Percentiles rank a stretch among this genome's conserved stretches.
Conservation (phyloP, 2,329 filamentous ascomycete genomes). For the Fusarium pseudocircinatum region DNA sequence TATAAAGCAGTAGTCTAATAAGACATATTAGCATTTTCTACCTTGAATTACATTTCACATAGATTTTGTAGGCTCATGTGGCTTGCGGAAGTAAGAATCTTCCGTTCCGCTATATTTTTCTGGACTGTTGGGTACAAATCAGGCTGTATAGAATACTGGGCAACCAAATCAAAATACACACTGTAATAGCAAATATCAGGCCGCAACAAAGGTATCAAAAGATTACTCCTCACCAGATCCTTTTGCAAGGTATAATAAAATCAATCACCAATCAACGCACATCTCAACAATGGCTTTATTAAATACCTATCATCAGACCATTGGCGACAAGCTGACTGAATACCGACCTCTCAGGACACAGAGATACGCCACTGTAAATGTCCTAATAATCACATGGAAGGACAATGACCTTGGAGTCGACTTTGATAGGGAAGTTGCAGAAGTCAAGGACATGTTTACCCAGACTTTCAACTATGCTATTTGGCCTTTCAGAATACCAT, state of each 20-base stretch:
- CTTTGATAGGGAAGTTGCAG: not conserved
- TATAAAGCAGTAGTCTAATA: too few relatives aligned
- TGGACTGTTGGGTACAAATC: not conserved
- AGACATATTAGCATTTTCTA: too few relatives aligned
- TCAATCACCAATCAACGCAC: not conserved
- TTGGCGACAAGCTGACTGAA: not conserved
- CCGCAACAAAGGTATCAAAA: not conserved
- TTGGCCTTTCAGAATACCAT: not conserved
- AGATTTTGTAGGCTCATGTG: not conserved
- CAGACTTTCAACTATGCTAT: not conserved
- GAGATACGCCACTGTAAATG: not conserved
- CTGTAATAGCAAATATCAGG: not conserved
- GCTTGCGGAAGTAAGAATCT: not conserved
- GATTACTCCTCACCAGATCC: not conserved
- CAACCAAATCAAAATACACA: not conserved
- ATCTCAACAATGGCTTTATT: not conserved
- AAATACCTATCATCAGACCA: not conserved
- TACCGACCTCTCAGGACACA: not conserved
- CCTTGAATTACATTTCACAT: too few relatives aligned
- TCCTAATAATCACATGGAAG: not conserved
- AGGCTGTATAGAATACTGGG: not conserved
- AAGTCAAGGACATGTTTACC: not conserved
- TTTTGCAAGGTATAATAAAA: not conserved
- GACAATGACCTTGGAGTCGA: not conserved
- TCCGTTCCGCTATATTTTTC: not conserved